These are phyloP conservation scores for Kernera saxatilis DNA, from an alignment of 345 rosid species.

Conservation along the genomic window DNA sequence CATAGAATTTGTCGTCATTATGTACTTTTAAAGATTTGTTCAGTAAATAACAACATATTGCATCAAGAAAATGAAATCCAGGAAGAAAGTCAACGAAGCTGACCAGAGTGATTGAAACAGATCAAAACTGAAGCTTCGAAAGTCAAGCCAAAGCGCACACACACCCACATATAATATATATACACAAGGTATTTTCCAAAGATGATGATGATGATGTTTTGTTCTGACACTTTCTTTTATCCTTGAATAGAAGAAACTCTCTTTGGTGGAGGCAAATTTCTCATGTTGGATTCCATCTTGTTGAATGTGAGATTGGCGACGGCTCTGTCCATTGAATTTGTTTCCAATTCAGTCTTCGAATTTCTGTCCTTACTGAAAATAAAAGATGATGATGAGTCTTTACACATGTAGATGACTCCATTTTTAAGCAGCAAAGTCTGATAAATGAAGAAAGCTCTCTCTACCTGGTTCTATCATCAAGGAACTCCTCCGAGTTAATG, in stretches of 20 bases:
- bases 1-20: not conserved
- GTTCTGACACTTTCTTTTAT: not conserved
- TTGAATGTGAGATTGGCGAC: constrained; percentile 71
- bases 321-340: constrained; percentile 72
- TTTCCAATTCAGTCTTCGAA: constrained; percentile 49
- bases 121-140: constrained; percentile 33
- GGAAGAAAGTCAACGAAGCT: constrained; percentile 1
- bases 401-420: not conserved
- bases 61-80: not conserved
- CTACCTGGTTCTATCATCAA: constrained; percentile 11
- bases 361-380: constrained; percentile 30
- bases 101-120: constrained; percentile 6
- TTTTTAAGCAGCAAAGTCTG: not conserved
- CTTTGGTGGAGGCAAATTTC: constrained; percentile 23
- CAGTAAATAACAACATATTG: not conserved
- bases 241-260: constrained; percentile 11
- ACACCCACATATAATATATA: not conserved
- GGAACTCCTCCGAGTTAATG: constrained; percentile 12
- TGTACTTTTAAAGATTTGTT: not conserved
- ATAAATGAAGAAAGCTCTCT: not conserved
- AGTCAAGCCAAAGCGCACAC: not conserved
- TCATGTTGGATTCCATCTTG: constrained; percentile 46
- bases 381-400: not conserved
- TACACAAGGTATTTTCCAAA: not conserved
- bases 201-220: not conserved